Evolutionary conservation across 192 early-diverging fungal species (phyloP).

Genomic region (Gamsiella multidivaricata): DNA sequence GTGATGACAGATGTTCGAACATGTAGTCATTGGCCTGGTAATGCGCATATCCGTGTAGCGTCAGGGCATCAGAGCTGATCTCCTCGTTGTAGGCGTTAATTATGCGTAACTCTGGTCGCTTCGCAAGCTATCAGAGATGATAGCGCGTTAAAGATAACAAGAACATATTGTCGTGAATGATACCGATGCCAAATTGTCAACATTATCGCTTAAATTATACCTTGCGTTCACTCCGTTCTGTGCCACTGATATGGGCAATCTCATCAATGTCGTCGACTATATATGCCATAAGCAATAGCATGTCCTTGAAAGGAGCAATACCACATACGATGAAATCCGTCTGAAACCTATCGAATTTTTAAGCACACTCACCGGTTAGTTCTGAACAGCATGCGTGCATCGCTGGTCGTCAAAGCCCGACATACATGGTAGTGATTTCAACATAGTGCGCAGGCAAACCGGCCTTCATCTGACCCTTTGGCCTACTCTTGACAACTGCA

Average conservation of each 20-base stretch:
- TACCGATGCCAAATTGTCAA: no score
- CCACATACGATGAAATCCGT: slow-evolving; percentile 89
- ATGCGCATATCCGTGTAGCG: slow-evolving; percentile 85
- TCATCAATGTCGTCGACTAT: slow-evolving; percentile 64
- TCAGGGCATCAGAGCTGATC: slow-evolving; percentile 88
- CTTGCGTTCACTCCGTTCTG: slow-evolving; percentile 40
- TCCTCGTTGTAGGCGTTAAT: slow-evolving; percentile 84
- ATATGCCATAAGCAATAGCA: slow-evolving; percentile 78
- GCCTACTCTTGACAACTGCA: slow-evolving; percentile 73
- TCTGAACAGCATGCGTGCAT: no score
- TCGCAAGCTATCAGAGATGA: slow-evolving; percentile 55
- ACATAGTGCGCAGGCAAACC: slow-evolving; percentile 60
- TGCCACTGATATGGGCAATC: slow-evolving; percentile 61
- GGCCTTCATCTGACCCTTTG: slow-evolving; percentile 43
- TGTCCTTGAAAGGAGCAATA: slow-evolving; percentile 82
- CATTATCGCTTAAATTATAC: no score
- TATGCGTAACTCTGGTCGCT: slow-evolving; percentile 92
- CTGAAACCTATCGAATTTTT: slow-evolving; percentile 70
- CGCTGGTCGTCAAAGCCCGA: background rate
- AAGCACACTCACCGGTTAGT: slow-evolving; percentile 66
- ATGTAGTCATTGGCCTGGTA: slow-evolving; percentile 96
- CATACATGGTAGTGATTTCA: slow-evolving; percentile 67
- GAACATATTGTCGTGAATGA: no score
- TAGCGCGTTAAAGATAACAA: background rate
- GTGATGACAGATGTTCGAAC: slow-evolving; percentile 73